Evolutionary conservation across 2,329 filamentous ascomycete genomes (phyloP).

Genomic region (Aspergillus pseudoterreus): DNA sequence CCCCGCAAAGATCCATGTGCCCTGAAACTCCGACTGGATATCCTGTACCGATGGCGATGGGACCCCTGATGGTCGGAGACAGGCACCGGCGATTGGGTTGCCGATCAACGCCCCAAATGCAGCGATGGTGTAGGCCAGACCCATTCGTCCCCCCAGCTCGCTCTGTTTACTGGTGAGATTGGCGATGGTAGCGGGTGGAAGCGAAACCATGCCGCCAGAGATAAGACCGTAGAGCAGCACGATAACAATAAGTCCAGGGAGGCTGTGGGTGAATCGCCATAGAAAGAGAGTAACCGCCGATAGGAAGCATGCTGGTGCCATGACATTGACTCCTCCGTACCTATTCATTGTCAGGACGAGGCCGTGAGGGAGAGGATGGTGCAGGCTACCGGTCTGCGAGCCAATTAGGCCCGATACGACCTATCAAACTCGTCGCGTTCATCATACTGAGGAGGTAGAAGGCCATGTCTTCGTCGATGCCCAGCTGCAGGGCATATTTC

Average conservation of each 20-base stretch:
- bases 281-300: neutral
- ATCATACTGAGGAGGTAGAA: constrained; percentile 41
- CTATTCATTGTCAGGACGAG: neutral
- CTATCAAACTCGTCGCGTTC: constrained; percentile 46
- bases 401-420: constrained; percentile 37
- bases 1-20: constrained; percentile 1
- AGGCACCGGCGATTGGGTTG: constrained; percentile 44
- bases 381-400: neutral
- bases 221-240: neutral
- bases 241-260: neutral
- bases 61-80: neutral
- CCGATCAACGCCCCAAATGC: constrained; percentile 46
- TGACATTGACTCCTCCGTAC: neutral
- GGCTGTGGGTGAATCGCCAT: neutral
- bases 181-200: constrained; percentile 16
- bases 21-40: neutral
- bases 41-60: neutral
- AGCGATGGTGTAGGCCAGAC: constrained; percentile 36
- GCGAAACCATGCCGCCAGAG: neutral
- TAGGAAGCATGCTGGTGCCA: neutral
- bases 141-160: constrained; percentile 51
- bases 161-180: constrained; percentile 33
- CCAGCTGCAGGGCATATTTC: constrained; percentile 32
- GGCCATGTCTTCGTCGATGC: constrained; percentile 34
- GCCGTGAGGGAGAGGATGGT: neutral